Base-by-base conservation (phyloP, 345 rosid species). In the Hypericum androsaemum region DNA sequence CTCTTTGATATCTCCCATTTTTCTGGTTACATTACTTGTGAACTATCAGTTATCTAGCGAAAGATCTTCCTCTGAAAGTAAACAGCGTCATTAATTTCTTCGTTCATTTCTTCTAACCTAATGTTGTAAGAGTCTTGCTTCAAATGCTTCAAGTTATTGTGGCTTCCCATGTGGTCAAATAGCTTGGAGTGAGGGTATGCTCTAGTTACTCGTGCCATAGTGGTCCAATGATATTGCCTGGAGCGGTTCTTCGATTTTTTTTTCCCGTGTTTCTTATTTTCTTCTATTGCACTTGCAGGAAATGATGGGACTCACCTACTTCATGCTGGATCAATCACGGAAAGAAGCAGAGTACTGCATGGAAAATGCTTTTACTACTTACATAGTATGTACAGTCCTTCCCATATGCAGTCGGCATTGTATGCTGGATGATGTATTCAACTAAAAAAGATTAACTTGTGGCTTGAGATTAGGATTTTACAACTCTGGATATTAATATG, bases 361-460 rank as follows among this genome's bases (percentile, higher is more conserved):
- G 97, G 99, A 92, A 80, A 88, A 83, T 70, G 97, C 99, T 63
- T 85, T 92, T 58, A 83, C 56, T 71, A 85, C 94, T 46, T 92
- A 92, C 63, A 59, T 70, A 70, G 99, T 92, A 83, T 56, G 90
- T 71, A 50, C 57, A 22, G 32, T 22, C 32, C 32, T 22, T 22
- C 4, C 32, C 32, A 22, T 22, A 22, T 4, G 32, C 32, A 4
- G 32, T 22, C 32, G 32, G 32, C 32, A 22, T 22, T 1, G 32
- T 22, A 22, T 22, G n/a, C 32, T 22, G 4, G 32, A 22, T 1
- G 1, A 1, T 22, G 32, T 22, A 22, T 22, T 22, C 32, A 22
- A 22, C 32, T 22, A 22, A 22, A 4, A 22, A 22, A 22, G 32
- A 22, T 22, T 22, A 22, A 22, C 32, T 22, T 22, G 4, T 22